phyloP scores from a whole-genome alignment of 768 basidiomycete species.

The Hypsizygus marmoreus region DNA sequence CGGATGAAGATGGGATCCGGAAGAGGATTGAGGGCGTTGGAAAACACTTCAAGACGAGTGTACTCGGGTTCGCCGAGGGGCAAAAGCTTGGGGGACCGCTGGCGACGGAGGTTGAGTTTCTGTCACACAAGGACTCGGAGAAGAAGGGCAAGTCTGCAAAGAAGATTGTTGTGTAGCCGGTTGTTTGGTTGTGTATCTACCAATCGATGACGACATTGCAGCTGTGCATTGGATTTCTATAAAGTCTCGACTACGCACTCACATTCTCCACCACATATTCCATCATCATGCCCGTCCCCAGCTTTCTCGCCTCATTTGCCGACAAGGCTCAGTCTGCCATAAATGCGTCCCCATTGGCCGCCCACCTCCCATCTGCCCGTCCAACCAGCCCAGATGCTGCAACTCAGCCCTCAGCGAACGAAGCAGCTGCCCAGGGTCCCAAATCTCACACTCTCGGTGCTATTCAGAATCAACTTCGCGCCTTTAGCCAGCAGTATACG shows the following conservation, averaged over 20 bases:
- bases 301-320: conserved; percentile 66
- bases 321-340: conserved; percentile 79
- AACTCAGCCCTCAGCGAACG: conserved; percentile 43
- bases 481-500: conserved; percentile 75
- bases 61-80: conserved; percentile 79
- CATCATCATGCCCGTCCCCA: conserved; percentile 56
- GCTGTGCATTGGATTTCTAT: conserved; percentile 13
- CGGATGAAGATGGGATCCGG: conserved; percentile 59
- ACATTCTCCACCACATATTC: conserved; percentile 13
- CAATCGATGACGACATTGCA: conserved; percentile 7
- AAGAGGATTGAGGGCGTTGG: conserved; percentile 86
- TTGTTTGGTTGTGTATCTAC: conserved; percentile 4
- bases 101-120: conserved; percentile 92
- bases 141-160: conserved; percentile 85
- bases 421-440: conserved; percentile 41
- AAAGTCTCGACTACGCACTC: conserved; percentile 14
- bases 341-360: conserved; percentile 59
- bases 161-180: conserved; percentile 67
- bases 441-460: conserved; percentile 61
- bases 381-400: conserved; percentile 38
- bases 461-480: conserved; percentile 72
- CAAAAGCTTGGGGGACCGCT: conserved; percentile 81
- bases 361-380: conserved; percentile 45
- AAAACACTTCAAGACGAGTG: conserved; percentile 86
- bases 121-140: conserved; percentile 94